Conservation (phyloP, 805 yeast species). For the Kurtzmaniella fragi region DNA sequence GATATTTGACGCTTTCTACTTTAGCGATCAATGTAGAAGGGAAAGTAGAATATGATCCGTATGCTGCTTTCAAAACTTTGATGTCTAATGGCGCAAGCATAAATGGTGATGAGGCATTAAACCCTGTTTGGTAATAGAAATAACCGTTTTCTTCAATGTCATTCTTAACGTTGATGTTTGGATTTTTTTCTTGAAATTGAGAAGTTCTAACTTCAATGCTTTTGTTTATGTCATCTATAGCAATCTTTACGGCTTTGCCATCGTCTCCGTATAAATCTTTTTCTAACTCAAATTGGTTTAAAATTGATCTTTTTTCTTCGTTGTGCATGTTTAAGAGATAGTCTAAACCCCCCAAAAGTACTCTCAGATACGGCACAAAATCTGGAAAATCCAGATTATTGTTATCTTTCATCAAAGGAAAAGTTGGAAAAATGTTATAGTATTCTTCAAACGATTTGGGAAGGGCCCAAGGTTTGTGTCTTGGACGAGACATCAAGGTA, state of each 20-base stretch:
- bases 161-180: not conserved
- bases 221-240: conserved; percentile 49
- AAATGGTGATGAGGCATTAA: conserved; percentile 56
- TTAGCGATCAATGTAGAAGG: conserved; percentile 61
- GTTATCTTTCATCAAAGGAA: conserved; percentile 49
- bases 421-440: conserved; percentile 30
- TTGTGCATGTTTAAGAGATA: conserved; percentile 53
- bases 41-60: conserved; percentile 56
- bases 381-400: conserved; percentile 13
- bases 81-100: conserved; percentile 78
- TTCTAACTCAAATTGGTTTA: conserved; percentile 51
- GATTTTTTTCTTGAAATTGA: conserved; percentile 15
- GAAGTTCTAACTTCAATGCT: conserved; percentile 36
- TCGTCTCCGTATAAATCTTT: conserved; percentile 55
- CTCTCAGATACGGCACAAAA: conserved; percentile 48
- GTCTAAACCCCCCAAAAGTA: conserved; percentile 59
- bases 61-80: conserved; percentile 60
- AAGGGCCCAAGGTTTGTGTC: conserved; percentile 46
- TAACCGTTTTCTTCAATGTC: conserved; percentile 17
- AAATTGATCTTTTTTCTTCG: conserved; percentile 53
- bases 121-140: conserved; percentile 75
- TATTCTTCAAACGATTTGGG: conserved; percentile 30
- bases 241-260: conserved; percentile 48
- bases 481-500: conserved; percentile 53
- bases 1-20: conserved; percentile 68